Evolutionary conservation across 768 basidiomycete genomes (phyloP), one percentile per base, ranked within the genome.

Genomic region (Stropharia rugosoannulata): DNA sequence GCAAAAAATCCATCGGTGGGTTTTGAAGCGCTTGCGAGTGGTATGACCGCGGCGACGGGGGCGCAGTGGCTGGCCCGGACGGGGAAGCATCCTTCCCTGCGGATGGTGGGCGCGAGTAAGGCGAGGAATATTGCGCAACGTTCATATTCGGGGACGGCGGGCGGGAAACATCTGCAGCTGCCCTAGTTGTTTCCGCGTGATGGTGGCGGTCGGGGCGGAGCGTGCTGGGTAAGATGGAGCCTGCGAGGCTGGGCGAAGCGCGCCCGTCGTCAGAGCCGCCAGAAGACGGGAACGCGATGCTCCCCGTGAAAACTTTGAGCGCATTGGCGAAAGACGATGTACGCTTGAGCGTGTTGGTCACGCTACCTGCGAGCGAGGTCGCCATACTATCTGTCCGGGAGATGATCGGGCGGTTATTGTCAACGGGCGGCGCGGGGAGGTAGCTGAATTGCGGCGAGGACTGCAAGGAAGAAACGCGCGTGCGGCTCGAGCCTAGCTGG

Each of bases 241-340:
- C 66, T 49, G 65, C 57, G 35, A 64, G 51, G 50, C 61, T 63
- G 47, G 77, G 75, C 1, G 75, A 72, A 0, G 72, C 66, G 22
- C 68, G 73, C 11, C 71, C 68, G 36, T 89, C 89, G 46, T 89
- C 87, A 11, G 81, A 73, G 36, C 88, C 89, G 46, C 89, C 87
- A 10, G 81, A 73, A 3, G 81, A 73, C 0, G 90, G 88, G 67
- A 92, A 90, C 7, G 87, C 74, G 43, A 90, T 87, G 3, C 82
- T 81, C 15, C 87, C 86, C 2, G 88, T 83, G 1, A 93, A 73
- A 18, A 78, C 82, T 65, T 85, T 86, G 11, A 93, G 75, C 4
- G 86, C 86, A 56, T 84, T 89, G 9, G 90, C 90, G 59, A 93
- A 88, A 2, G 90, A 90, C 4, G 89, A 87, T 0, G 91, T 92